A percentile compares a stretch with the other conserved stretches of the same genome.
Conservation (phyloP, 495 filamentous ascomycete species). For the Aspergillus hancockii region DNA sequence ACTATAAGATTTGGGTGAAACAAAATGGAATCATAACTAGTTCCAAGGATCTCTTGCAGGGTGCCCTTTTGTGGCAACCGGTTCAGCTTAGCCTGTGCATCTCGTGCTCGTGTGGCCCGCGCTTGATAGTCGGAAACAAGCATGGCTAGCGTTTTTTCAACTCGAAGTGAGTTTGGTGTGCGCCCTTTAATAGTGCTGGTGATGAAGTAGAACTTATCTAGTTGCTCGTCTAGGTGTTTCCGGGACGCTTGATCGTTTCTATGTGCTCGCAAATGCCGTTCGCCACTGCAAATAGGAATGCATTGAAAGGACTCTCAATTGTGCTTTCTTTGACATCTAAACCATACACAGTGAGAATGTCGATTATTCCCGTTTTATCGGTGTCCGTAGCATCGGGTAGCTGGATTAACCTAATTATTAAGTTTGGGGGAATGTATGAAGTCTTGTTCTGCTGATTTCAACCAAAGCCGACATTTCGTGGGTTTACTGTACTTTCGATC, state of each 20-base stretch:
- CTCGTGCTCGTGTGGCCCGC: conserved; percentile 1
- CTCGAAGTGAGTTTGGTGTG: conserved; percentile 5
- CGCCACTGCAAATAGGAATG: conserved; percentile 6
- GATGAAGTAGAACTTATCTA: conserved; percentile 4
- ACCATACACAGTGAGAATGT: not conserved
- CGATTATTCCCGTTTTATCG: conserved; percentile 20
- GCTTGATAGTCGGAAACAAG: conserved; percentile 1
- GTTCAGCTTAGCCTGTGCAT: not conserved
- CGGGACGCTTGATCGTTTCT: conserved; percentile 5
- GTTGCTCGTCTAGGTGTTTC: conserved; percentile 8
- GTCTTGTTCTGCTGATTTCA: not conserved
- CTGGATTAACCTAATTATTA: conserved; percentile 1
- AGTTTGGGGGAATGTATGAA: not conserved
- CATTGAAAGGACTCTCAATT: conserved; percentile 1
- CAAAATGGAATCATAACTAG: not conserved
- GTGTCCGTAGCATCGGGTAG: conserved; percentile 17
- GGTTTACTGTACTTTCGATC: not conserved
- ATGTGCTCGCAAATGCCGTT: conserved; percentile 4
- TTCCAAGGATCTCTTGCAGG: conserved; percentile 2
- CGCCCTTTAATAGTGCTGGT: conserved; percentile 2
- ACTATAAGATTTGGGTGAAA: not conserved
- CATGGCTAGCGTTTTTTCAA: conserved; percentile 4
- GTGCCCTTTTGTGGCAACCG: not conserved
- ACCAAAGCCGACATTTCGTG: not conserved
- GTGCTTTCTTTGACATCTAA: conserved; percentile 1